Percentiles rank a stretch among this genome's conserved stretches.
These are phyloP conservation scores for Tetraselmis striata DNA, from an alignment of 139 green algal genomes.

Conservation along the genomic window DNA sequence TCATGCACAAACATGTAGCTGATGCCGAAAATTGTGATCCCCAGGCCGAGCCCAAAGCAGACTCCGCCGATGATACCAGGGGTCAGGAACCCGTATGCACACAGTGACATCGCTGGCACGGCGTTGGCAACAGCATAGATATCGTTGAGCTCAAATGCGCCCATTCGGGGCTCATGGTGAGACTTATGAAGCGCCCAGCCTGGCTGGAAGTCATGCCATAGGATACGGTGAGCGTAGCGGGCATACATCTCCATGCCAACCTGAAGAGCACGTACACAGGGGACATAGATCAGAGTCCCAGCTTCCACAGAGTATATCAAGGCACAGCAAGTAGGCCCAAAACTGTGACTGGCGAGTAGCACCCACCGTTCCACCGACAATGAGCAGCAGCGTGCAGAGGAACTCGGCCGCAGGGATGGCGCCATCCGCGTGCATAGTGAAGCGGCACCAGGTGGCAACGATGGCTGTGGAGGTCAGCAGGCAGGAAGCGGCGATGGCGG, in stretches of 20 bases:
- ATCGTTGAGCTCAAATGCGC: slow-evolving; percentile 95
- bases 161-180: slow-evolving; percentile 83
- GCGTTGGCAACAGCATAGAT: slow-evolving; percentile 91
- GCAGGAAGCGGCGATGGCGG: slow-evolving; percentile 58
- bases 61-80: slow-evolving; percentile 61
- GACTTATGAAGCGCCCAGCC: slow-evolving; percentile 85
- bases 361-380: slow-evolving; percentile 62
- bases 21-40: slow-evolving; percentile 96
- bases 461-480: slow-evolving; percentile 50
- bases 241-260: slow-evolving; percentile 85
- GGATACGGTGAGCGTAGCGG: slow-evolving; percentile 78
- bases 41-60: slow-evolving; percentile 87
- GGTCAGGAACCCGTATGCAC: slow-evolving; percentile 84
- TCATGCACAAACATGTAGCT: slow-evolving; percentile 99
- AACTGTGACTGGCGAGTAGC: too few relatives aligned
- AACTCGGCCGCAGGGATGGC: slow-evolving; percentile 64
- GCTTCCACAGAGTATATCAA: too few relatives aligned
- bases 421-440: slow-evolving; percentile 49
- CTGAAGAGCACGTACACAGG: slow-evolving; percentile 15
- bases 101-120: slow-evolving; percentile 82
- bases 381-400: slow-evolving; percentile 58
- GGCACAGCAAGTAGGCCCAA: too few relatives aligned
- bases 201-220: slow-evolving; percentile 85
- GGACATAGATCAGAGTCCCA: too few relatives aligned
- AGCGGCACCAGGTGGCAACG: slow-evolving; percentile 68